These are phyloP conservation scores for Chalciporus pseudorubinellus DNA, from an alignment of 768 basidiomycete genomes.

Conservation along the genomic window DNA sequence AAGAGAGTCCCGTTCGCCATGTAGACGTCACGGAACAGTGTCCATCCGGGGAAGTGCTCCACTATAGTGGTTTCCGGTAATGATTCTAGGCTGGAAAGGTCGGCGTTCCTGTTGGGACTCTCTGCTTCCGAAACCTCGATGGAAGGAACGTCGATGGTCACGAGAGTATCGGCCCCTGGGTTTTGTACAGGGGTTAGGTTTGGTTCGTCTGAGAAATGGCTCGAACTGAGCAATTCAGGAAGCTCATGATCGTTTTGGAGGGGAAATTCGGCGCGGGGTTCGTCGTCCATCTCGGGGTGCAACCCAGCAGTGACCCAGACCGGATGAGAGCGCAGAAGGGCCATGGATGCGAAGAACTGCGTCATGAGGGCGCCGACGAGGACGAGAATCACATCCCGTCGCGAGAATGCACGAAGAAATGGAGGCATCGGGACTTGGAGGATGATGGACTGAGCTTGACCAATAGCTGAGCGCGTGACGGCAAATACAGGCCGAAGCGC, in stretches of 20 bases:
- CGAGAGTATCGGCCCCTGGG: background rate
- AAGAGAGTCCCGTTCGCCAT: constrained; percentile 80
- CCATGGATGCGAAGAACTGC: constrained; percentile 49
- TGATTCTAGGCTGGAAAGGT: constrained; percentile 8
- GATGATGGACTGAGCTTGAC: background rate
- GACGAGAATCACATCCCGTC: constrained; percentile 58
- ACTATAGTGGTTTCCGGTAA: constrained; percentile 56
- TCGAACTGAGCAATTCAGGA: background rate
- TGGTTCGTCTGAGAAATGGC: background rate
- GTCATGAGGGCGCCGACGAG: constrained; percentile 55
- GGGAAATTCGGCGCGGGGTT: background rate
- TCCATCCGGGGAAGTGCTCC: constrained; percentile 80
- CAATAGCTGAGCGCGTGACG: background rate
- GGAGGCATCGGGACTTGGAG: constrained; percentile 27
- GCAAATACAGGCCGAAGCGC: background rate
- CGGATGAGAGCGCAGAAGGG: constrained; percentile 30
- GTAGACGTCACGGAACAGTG: constrained; percentile 79
- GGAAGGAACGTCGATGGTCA: background rate
- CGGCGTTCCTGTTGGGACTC: background rate
- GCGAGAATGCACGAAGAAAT: constrained; percentile 43
- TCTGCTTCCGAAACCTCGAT: background rate
- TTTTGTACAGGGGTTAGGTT: background rate
- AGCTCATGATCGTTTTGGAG: constrained; percentile 6
- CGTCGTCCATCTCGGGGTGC: constrained; percentile 7
- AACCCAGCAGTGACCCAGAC: constrained; percentile 31